Evolutionary conservation across 257 asterid species (phyloP), one percentile per base, ranked within the genome.

Genomic region (Penstemon davidsonii): DNA sequence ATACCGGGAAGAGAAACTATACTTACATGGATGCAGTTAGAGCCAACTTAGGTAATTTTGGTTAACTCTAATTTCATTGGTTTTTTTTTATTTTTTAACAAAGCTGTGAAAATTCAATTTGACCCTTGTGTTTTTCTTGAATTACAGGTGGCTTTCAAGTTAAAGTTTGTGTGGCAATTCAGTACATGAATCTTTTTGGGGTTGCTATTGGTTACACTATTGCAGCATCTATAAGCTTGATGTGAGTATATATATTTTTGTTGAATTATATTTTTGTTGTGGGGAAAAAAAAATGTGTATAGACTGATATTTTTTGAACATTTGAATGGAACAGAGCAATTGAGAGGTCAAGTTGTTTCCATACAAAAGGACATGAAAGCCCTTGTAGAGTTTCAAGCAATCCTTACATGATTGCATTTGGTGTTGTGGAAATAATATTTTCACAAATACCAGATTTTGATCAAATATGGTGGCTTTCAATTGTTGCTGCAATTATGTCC

Each of bases 141-240:
- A 8, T 58, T 75, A 64, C 81, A 92, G 98, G 98, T 62, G 97
- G 97, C 38, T 81, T 86, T 67, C 82, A 92, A 63, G 95, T 92
- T 18, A 89, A 92, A 74, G 69, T 92, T 46, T 92, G 98, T 73
- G 98, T 97, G 11, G 86, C 88, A 54, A 90, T 92, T 80, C 98
- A 92, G 73, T 92, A 92, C 55, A 0, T 81, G 52, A 92, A 92
- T 86, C 88, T 92, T 33, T 87, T 92, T 65, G 98, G 98, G 56
- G 96, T 86, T 62, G 98, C 98, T 0, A 68, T 92, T 55, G 96
- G 98, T 12, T 92, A 92, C 62, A 92, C 98, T 51, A 92, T 92
- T 66, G 98, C 98, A 76, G 61, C 96, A 4, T 79, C 96, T 19
- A 88, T 88, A 57, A 88, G 96, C 83, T 72, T 88, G 89, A 75